Evolutionary conservation across 163 green algal species (phyloP), one percentile per base, ranked within the genome.

Genomic region (Scenedesmus sp.): DNA sequence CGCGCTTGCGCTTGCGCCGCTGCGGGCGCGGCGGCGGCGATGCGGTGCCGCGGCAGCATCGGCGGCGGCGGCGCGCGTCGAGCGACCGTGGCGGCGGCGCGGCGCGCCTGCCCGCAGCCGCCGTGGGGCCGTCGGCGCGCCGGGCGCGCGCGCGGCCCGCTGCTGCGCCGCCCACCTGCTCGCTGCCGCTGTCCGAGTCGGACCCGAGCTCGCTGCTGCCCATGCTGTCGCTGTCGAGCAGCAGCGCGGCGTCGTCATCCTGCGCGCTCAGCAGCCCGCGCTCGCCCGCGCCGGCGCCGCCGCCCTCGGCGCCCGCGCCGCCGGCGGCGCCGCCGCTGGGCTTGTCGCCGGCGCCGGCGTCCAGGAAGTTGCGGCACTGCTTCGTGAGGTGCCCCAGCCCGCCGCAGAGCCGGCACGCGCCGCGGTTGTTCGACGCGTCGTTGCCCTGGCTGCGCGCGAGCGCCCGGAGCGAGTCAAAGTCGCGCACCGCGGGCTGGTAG

Each of bases 351-450:
- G 17, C 26, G 2, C 45, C 44, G 1, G 31, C 53, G 42, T 78
- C 70, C 20, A 79, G 71, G n/a, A 87, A 79, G 83, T 96, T 96
- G 62, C 87, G 84, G 83, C 91, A 96, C 86, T 96, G 92, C 85
- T 92, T 92, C n/a, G 91, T 94, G 28, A 95, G 85, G 86, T 96
- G 91, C 15, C 91, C 91, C 11, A 94, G 75, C 45, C 93, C 84
- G 28, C 91, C 91, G 74, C 91, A 96, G 2, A 89, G 75, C 74
- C 89, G 91, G 81, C 91, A 96, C 24, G 91, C 91, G 7, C 91
- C 91, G 17, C 91, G 72, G 36, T 85, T 91, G 14, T 66, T 80
- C 13, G 60, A 48, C 44, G 80, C 75, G 13, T 79, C 73, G 11
- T 79, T 85, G 18, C 88, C 87, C 69, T 93, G 85, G 42, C 70